Base-by-base conservation (phyloP, 352 stramenopile species). In the Globisporangium emineosum region DNA sequence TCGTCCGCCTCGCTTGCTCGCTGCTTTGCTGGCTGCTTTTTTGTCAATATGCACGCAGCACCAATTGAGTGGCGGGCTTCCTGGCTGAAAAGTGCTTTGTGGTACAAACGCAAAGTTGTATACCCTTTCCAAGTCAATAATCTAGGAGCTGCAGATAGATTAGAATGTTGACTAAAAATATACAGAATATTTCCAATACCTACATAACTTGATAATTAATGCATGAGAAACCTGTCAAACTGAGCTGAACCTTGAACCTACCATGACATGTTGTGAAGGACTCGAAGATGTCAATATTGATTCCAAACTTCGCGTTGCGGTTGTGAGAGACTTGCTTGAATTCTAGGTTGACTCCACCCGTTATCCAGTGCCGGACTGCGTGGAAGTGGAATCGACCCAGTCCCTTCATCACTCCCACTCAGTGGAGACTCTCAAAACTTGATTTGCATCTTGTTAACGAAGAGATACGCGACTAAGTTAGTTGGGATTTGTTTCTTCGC, bases 1-100 rank as follows among this genome's bases (percentile, higher is more conserved):
- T 47, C 40, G 40, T 47, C 40, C 17, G 40, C n/a, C 40, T 42
- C 40, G 40, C 40, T 47, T 6, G 40, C 40, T 47, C 40, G n/a
- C 40, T 47, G 40, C 40, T 47, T 47, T 23, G 40, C 40, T 47
- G 40, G 40, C 40, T 47, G 40, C 40, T 47, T 47, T 23, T 47
- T 47, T 47, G 40, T 47, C 40, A 47, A 47, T 47, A 23, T 47
- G 40, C 17, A 17, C 23, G 35, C 40, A 17, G 40, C 8, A 17
- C 40, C 17, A 47, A 47, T 47, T 47, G 40, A 47, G 40, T 47
- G 40, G 40, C 40, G 3, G 40, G 40, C 40, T 47, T 47, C 17
- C 40, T 23, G 17, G 40, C 40, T 45, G 15, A 45, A n/a, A 43
- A 43, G 35, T 43, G 35, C 13, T 47, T 47, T 47, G 40, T 47